phyloP scores from a whole-genome alignment of 169 alveolate species.

The Plasmodium ovale region DNA sequence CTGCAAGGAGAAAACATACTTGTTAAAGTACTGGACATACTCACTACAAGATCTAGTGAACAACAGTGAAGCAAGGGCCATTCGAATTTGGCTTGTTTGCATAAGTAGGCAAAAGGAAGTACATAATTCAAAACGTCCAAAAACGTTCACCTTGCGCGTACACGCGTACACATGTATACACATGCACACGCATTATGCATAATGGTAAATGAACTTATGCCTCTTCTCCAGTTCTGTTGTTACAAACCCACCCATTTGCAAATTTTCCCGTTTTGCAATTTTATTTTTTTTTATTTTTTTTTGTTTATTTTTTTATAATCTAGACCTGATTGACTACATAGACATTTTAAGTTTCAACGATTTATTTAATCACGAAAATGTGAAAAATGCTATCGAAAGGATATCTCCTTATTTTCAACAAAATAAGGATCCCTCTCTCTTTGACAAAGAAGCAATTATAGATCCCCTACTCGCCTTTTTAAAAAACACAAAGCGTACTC shows the following conservation, averaged over 20 bases:
- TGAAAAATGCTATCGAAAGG: constrained; percentile 48
- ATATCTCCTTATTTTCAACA: constrained; percentile 42
- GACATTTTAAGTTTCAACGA: constrained; percentile 66
- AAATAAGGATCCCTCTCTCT: constrained; percentile 8
- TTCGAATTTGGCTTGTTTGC: constrained; percentile 66
- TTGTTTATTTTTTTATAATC: not conserved
- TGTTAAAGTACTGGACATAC: constrained; percentile 59
- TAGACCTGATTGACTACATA: constrained; percentile 57
- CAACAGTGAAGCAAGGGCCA: constrained; percentile 36
- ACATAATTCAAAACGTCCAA: not conserved
- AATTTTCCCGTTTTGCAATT: not conserved
- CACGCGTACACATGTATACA: not conserved
- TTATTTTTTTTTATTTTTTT: not conserved
- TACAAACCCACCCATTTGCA: too few relatives aligned
- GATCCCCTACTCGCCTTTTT: constrained; percentile 69
- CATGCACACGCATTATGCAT: not conserved
- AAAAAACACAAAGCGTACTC: constrained; percentile 33
- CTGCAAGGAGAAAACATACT: constrained; percentile 51
- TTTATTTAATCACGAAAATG: constrained; percentile 54
- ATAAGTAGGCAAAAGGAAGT: constrained; percentile 34
- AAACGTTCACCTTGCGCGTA: not conserved
- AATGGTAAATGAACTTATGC: not conserved
- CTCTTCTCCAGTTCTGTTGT: too few relatives aligned
- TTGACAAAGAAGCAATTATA: constrained; percentile 6
- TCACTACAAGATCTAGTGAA: constrained; percentile 70